Evolutionary conservation across 768 basidiomycete genomes (phyloP).

Genomic region (Trametopsis cervina): DNA sequence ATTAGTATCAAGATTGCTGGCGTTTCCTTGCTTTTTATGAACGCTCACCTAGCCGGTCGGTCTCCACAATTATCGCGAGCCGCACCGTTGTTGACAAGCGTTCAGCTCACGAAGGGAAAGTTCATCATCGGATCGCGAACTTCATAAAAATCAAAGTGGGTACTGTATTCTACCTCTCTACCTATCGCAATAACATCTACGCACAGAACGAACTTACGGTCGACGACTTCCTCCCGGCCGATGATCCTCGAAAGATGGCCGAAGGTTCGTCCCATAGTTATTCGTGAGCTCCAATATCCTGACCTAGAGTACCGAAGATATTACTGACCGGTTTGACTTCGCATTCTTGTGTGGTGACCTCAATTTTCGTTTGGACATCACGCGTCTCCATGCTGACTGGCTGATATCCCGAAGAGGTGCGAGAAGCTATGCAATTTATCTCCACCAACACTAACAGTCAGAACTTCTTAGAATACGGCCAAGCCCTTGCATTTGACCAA

Average conservation of each 20-base stretch:
- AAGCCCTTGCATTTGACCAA: constrained; percentile 90
- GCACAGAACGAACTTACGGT: constrained; percentile 65
- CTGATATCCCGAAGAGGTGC: constrained; percentile 74
- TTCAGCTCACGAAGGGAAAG: constrained; percentile 69
- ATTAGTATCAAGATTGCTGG: constrained; percentile 78
- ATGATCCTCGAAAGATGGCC: constrained; percentile 58
- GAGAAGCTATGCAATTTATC: constrained; percentile 4
- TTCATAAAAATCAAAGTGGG: constrained; percentile 80
- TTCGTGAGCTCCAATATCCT: constrained; percentile 5
- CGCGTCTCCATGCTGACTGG: constrained; percentile 93
- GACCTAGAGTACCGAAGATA: constrained; percentile 37
- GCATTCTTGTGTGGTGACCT: constrained; percentile 88
- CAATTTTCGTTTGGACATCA: constrained; percentile 86
- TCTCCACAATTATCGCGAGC: background rate
- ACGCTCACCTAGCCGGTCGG: constrained; percentile 82
- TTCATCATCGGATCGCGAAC: constrained; percentile 78
- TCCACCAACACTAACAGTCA: background rate
- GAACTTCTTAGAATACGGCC: constrained; percentile 57
- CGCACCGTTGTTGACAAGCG: constrained; percentile 10
- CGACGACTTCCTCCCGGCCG: constrained; percentile 62
- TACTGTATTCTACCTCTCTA: background rate
- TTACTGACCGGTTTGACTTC: constrained; percentile 86
- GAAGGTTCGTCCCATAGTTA: constrained; percentile 46
- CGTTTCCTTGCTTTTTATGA: constrained; percentile 83
- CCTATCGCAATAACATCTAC: background rate